Percentiles rank a stretch among this genome's conserved stretches.
Conservation (phyloP, 306 rosid species). For the Prunus dulcis region DNA sequence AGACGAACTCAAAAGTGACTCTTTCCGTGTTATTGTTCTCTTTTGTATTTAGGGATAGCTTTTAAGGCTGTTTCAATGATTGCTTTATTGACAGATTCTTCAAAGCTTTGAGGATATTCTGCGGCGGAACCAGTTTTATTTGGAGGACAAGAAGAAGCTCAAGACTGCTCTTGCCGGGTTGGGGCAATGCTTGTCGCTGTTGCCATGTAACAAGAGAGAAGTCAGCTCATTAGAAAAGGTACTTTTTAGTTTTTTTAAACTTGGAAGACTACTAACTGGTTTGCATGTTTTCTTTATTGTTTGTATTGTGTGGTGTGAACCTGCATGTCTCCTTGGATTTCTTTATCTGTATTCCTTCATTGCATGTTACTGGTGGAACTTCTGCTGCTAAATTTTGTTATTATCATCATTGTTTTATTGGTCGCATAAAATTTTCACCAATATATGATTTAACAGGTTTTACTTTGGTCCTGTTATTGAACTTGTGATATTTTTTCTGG, state of each 20-base stretch:
- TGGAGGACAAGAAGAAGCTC: constrained; percentile 72
- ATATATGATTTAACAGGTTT: not conserved
- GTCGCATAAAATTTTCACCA: not conserved
- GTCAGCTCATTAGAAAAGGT: constrained; percentile 55
- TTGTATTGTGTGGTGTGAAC: not conserved
- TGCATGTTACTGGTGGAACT: not conserved
- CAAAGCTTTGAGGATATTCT: constrained; percentile 73
- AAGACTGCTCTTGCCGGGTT: constrained; percentile 67
- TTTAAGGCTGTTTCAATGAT: constrained; percentile 12
- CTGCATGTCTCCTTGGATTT: not conserved
- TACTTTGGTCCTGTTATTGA: not conserved
- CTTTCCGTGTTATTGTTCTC: not conserved
- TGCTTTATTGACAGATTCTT: constrained; percentile 62
- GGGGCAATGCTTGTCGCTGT: constrained; percentile 69
- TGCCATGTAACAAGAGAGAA: constrained; percentile 66
- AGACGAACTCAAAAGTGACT: not conserved
- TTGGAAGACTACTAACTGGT: constrained; percentile 7
- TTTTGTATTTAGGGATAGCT: not conserved
- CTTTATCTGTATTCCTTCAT: not conserved
- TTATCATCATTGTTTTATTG: not conserved
- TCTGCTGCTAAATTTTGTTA: not conserved
- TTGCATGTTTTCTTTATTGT: constrained; percentile 4
- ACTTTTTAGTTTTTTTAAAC: constrained; percentile 11
- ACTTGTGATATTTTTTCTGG: not conserved
- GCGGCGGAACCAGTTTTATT: constrained; percentile 55